Evolutionary conservation across 331 rosid species (phyloP).

Genomic region (Quercus phellos): DNA sequence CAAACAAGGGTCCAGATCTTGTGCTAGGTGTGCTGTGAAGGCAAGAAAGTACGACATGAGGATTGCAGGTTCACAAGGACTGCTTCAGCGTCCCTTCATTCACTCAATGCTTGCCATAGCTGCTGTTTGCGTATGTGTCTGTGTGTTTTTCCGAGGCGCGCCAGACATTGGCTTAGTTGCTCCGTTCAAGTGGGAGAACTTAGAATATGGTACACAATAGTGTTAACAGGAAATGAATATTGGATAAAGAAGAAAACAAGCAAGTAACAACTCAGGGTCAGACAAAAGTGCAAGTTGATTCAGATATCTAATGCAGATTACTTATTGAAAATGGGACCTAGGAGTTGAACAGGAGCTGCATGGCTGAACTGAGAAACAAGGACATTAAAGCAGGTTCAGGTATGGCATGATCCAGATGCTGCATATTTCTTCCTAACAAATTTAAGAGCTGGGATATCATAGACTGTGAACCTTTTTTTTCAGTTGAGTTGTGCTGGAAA

Average conservation of each 20-base stretch:
- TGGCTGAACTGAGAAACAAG: not conserved
- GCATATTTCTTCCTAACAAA: not conserved
- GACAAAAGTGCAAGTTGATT: not conserved
- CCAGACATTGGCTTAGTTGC: conserved; percentile 65
- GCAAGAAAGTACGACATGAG: conserved; percentile 41
- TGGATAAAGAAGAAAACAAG: not conserved
- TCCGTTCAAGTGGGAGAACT: conserved; percentile 82
- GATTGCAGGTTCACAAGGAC: conserved; percentile 51
- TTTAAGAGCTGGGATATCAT: not conserved
- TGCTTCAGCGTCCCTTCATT: conserved; percentile 64
- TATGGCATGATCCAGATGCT: not conserved
- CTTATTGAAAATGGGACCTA: not conserved
- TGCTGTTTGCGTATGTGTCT: conserved; percentile 87
- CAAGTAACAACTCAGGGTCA: conserved; percentile 7
- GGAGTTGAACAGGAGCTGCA: not conserved
- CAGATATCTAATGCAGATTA: not conserved
- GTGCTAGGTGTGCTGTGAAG: conserved; percentile 58
- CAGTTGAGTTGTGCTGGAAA: conserved; percentile 10
- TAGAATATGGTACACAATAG: conserved; percentile 62
- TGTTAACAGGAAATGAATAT: conserved; percentile 14
- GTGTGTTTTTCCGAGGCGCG: conserved; percentile 68
- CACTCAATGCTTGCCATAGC: conserved; percentile 82
- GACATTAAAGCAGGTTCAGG: not conserved
- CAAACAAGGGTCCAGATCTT: conserved; percentile 42
- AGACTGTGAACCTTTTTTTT: not conserved